Evolutionary conservation across 306 rosid genomes (phyloP).

Genomic region (Pterocarpus macrocarpus): DNA sequence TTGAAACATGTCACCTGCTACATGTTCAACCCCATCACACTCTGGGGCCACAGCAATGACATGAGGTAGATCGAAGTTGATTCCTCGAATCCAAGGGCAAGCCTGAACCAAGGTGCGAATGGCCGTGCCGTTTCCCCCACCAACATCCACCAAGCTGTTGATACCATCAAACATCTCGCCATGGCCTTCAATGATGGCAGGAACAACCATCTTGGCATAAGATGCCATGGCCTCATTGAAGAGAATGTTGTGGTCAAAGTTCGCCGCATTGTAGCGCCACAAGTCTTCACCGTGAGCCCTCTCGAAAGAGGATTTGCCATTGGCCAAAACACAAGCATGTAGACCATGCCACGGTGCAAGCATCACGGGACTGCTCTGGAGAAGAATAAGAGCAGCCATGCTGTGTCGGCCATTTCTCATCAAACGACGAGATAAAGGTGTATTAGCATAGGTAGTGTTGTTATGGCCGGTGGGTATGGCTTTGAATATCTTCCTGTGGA

Average conservation of each 20-base stretch:
- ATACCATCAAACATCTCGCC: slow-evolving; percentile 59
- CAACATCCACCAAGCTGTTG: slow-evolving; percentile 71
- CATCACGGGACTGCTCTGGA: slow-evolving; percentile 58
- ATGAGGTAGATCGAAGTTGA: slow-evolving; percentile 80
- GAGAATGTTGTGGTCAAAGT: slow-evolving; percentile 53
- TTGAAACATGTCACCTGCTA: too few relatives aligned
- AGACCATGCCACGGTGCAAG: slow-evolving; percentile 60
- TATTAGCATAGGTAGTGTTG: slow-evolving; percentile 35
- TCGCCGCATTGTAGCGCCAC: slow-evolving; percentile 53
- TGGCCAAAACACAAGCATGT: slow-evolving; percentile 28
- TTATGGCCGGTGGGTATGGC: not conserved
- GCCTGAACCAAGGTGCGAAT: slow-evolving; percentile 49
- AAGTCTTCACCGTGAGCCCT: slow-evolving; percentile 61
- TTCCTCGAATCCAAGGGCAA: slow-evolving; percentile 58
- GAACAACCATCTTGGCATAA: slow-evolving; percentile 49
- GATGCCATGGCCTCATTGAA: slow-evolving; percentile 80
- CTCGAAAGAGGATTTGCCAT: slow-evolving; percentile 48
- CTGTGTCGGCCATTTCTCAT: slow-evolving; percentile 31
- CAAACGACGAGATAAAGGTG: slow-evolving; percentile 55
- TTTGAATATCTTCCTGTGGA: slow-evolving; percentile 60
- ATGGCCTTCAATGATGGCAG: slow-evolving; percentile 49
- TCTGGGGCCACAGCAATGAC: slow-evolving; percentile 49
- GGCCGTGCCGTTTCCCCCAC: slow-evolving; percentile 76
- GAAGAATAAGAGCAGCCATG: slow-evolving; percentile 41
- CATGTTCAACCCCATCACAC: too few relatives aligned